A percentile compares a stretch with the other conserved stretches of the same genome.
phyloP scores from a whole-genome alignment of 2,329 filamentous ascomycete genomes.

The Basipetospora sp. region DNA sequence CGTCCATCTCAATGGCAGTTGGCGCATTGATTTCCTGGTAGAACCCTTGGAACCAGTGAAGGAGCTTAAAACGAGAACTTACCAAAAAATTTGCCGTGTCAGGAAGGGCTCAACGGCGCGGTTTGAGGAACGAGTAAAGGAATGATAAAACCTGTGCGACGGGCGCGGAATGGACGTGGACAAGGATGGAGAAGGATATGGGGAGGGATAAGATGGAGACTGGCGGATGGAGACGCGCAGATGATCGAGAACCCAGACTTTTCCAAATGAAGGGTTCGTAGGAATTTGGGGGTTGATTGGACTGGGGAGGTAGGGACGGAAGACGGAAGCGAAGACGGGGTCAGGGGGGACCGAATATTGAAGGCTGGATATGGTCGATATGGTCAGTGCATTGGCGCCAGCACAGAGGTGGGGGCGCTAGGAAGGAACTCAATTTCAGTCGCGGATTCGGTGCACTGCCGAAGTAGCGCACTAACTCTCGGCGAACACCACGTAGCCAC shows the following conservation, averaged over 20 bases:
- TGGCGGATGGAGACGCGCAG: constrained; percentile 1
- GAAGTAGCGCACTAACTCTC: background rate
- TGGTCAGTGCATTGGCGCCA: too few species aligned
- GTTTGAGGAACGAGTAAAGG: too few species aligned
- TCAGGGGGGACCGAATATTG: background rate
- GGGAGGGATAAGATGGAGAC: background rate
- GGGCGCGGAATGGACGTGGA: background rate
- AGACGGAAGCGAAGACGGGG: constrained; percentile 1
- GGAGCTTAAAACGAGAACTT: too few species aligned
- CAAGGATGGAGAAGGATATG: background rate
- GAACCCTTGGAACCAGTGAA: too few species aligned
- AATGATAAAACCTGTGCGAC: too few species aligned
- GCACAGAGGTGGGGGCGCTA: background rate
- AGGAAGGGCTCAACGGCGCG: too few species aligned
- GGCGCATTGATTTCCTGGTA: constrained; percentile 3
- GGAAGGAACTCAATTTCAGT: background rate
- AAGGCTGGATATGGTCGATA: background rate
- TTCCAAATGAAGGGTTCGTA: constrained; percentile 1
- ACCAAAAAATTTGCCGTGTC: too few species aligned
- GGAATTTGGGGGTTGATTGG: background rate
- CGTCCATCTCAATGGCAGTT: background rate
- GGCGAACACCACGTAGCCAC: background rate
- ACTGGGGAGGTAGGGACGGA: background rate
- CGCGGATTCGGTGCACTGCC: background rate
- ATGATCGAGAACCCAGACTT: background rate